Conservation (phyloP, 2,329 filamentous ascomycete genomes). For the Akanthomyces dipterigenus region DNA sequence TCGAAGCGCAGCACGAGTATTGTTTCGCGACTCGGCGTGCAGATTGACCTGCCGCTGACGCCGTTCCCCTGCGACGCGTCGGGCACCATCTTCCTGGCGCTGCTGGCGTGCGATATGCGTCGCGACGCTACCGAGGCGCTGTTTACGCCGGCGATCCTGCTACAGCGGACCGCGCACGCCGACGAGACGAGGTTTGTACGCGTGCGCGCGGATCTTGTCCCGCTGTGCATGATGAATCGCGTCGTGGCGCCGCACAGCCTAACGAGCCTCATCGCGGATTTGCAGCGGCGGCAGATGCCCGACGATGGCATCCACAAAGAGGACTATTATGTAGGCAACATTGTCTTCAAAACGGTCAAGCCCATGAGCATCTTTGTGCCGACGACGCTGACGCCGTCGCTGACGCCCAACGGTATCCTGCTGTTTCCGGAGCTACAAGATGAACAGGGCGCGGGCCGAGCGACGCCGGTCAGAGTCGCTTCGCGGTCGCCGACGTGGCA, state of each 20-base stretch:
- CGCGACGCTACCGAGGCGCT: conserved; percentile 15
- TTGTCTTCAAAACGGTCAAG: neutral
- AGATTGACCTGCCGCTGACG: conserved; percentile 15
- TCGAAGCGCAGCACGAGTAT: neutral
- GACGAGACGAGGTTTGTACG: conserved; percentile 22
- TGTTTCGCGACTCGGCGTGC: neutral
- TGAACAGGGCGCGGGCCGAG: neutral
- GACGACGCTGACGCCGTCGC: conserved; percentile 14
- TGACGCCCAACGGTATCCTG: conserved; percentile 21
- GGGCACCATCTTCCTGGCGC: conserved; percentile 21
- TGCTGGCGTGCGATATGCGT: conserved; percentile 23
- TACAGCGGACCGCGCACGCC: conserved; percentile 23
- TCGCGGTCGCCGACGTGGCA: conserved; percentile 24
- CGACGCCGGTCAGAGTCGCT: conserved; percentile 14
- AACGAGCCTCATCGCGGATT: conserved; percentile 14
- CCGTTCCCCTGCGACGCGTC: conserved; percentile 22
- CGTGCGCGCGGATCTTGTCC: conserved; percentile 21
- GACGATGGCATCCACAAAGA: neutral
- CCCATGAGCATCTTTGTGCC: conserved; percentile 18
- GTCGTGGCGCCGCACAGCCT: conserved; percentile 20
- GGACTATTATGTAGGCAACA: neutral
- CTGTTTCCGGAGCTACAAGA: conserved; percentile 19
- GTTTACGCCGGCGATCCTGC: conserved; percentile 20
- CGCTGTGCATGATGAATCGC: conserved; percentile 21
- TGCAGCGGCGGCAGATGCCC: conserved; percentile 14